Percentiles rank a stretch among this genome's conserved stretches.
phyloP scores from a whole-genome alignment of 1,284 basidiomycete genomes.

The Trichosporon asahii region DNA sequence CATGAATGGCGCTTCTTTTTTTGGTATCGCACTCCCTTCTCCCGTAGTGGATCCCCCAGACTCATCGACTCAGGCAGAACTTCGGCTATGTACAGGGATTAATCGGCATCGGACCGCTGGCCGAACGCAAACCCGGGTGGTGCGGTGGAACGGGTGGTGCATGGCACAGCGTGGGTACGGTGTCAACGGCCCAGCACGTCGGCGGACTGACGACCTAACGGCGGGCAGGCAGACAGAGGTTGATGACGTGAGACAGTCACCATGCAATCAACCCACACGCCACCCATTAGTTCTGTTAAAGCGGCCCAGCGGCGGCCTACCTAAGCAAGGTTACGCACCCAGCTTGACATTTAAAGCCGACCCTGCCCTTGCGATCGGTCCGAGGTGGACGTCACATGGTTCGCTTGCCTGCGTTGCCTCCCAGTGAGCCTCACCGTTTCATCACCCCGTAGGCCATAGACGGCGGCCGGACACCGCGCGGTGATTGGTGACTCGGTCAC shows the following conservation, averaged over 20 bases:
- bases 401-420: background rate
- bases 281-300: background rate
- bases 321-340: background rate
- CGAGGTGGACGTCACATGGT: constrained; percentile 6
- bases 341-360: background rate
- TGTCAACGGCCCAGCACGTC: background rate
- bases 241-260: constrained; percentile 6
- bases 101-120: background rate
- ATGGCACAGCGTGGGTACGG: too few relatives aligned
- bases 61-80: too few relatives aligned
- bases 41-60: background rate
- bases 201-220: background rate
- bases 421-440: background rate
- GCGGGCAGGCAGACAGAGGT: background rate
- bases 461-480: background rate
- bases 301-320: background rate
- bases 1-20: background rate
- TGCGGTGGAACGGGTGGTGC: too few relatives aligned
- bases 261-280: constrained; percentile 4
- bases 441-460: background rate
- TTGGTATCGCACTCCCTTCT: background rate
- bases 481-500: background rate
- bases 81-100: too few relatives aligned
- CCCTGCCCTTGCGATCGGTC: background rate
- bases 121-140: background rate